These are phyloP conservation scores for Boechera stricta DNA, from an alignment of 345 rosid species.

Conservation along the genomic window DNA sequence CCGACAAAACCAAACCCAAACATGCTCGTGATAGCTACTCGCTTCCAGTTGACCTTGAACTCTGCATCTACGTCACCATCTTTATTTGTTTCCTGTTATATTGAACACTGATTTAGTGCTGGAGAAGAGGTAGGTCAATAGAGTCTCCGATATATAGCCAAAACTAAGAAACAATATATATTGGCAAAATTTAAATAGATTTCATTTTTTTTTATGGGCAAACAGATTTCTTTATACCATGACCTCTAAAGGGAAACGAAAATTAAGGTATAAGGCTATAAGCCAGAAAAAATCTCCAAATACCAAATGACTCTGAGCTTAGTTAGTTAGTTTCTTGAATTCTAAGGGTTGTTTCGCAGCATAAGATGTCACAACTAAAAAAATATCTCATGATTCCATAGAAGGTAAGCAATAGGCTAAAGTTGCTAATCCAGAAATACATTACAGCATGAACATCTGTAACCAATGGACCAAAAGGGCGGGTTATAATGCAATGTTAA, in stretches of 20 bases:
- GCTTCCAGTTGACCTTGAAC: constrained; percentile 73
- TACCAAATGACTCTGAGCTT: constrained; percentile 16
- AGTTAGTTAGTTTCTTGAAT: constrained; percentile 6
- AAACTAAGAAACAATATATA: constrained; percentile 9
- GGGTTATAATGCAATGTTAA: not conserved
- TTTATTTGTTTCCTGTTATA: constrained; percentile 59
- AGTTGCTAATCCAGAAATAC: constrained; percentile 18
- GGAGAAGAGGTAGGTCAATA: not conserved
- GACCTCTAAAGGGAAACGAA: not conserved
- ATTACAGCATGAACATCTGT: constrained; percentile 2
- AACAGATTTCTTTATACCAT: not conserved
- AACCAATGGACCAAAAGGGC: not conserved
- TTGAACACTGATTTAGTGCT: constrained; percentile 35
- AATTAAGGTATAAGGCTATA: not conserved
- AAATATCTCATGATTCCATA: not conserved
- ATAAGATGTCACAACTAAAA: not conserved
- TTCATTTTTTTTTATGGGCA: not conserved
- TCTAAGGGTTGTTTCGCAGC: not conserved
- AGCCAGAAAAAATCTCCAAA: constrained; percentile 7
- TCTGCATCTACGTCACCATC: constrained; percentile 51
- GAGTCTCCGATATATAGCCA: not conserved
- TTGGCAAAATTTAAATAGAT: not conserved
- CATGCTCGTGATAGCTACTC: constrained; percentile 74
- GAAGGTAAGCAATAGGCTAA: constrained; percentile 8
- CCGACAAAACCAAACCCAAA: constrained; percentile 86